These are phyloP conservation scores for Melocanna baccifera DNA, from an alignment of 176 grass and related monocot species.

Conservation along the genomic window DNA sequence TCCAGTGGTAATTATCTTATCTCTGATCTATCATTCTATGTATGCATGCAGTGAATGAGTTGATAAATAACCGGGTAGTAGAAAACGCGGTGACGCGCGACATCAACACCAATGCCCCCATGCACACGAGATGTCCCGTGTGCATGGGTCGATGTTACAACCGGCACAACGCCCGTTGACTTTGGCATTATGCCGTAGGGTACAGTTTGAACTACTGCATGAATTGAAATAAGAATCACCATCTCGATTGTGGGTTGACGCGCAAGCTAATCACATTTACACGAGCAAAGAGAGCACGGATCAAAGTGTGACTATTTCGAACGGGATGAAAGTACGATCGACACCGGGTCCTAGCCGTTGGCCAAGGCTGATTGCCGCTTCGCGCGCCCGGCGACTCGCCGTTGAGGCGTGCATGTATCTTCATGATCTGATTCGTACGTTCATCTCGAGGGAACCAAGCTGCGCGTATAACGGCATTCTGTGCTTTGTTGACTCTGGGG, in stretches of 20 bases:
- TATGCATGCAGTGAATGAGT: neutral
- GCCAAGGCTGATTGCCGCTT: no score
- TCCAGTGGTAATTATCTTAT: neutral
- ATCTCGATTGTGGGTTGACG: neutral
- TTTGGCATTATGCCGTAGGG: neutral
- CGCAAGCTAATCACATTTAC: neutral
- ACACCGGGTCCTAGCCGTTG: no score
- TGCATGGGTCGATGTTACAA: neutral
- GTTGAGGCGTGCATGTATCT: neutral
- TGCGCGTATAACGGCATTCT: neutral
- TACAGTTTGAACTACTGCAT: no score
- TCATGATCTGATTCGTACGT: neutral
- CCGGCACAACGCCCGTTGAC: neutral
- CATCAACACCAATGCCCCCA: neutral
- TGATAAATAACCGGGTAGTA: neutral
- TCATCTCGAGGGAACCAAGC: neutral
- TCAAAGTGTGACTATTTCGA: neutral
- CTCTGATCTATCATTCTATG: neutral
- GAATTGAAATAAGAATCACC: neutral
- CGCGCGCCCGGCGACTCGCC: no score
- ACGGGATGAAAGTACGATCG: no score
- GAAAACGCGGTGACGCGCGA: neutral
- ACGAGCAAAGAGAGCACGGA: neutral
- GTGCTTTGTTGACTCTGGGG: neutral
- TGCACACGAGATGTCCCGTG: no score